phyloP scores from a whole-genome alignment of 192 early-diverging fungal genomes.

The Mortierella antarctica region DNA sequence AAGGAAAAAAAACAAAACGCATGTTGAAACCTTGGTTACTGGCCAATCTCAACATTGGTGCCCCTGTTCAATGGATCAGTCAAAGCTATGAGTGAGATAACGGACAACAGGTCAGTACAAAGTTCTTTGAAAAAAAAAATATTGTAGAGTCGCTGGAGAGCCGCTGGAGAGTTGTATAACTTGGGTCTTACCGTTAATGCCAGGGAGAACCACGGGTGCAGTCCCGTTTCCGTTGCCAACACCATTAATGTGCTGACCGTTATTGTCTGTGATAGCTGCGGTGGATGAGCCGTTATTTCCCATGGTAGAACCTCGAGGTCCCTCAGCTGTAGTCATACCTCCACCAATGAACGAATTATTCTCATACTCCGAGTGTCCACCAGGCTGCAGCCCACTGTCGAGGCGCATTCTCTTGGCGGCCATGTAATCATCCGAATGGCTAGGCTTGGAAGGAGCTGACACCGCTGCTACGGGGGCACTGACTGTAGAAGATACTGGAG shows the following conservation, averaged over 20 bases:
- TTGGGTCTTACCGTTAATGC: slow-evolving; percentile 10
- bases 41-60: not conserved
- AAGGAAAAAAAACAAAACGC: too few species aligned
- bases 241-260: not conserved
- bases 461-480: not conserved
- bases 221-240: slow-evolving; percentile 1
- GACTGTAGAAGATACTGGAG: not conserved
- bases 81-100: not conserved
- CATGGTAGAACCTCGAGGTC: too few species aligned
- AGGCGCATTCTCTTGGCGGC: not conserved
- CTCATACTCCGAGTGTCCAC: not conserved
- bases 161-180: too few species aligned
- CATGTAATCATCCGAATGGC: not conserved
- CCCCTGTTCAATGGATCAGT: slow-evolving; percentile 4
- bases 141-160: not conserved
- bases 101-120: not conserved
- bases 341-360: not conserved
- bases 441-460: not conserved
- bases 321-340: not conserved
- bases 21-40: not conserved
- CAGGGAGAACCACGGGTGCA: slow-evolving; percentile 7
- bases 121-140: not conserved
- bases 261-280: too few species aligned
- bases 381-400: not conserved
- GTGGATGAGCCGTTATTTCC: too few species aligned